phyloP scores from a whole-genome alignment of 768 basidiomycete species.

The Termitomyces sp. region DNA sequence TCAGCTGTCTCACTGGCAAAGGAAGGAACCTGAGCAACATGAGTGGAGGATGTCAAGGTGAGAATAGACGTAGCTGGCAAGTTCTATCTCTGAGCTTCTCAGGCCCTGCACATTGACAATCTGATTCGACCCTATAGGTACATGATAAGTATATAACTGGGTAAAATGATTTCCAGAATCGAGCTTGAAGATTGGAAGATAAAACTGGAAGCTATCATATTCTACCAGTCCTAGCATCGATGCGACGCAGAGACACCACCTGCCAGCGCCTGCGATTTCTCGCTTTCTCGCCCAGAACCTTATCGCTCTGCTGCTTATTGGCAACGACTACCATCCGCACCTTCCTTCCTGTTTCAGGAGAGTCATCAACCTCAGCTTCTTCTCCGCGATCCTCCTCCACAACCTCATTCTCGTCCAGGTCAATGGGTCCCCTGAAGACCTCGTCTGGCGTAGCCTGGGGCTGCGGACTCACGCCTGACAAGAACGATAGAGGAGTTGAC shows the following conservation, averaged over 20 bases:
- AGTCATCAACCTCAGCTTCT: conserved; percentile 79
- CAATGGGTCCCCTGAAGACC: conserved; percentile 65
- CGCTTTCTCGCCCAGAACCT: conserved; percentile 30
- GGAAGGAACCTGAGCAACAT: not conserved
- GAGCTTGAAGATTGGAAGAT: not conserved
- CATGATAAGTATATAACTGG: not conserved
- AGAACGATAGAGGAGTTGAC: conserved; percentile 53
- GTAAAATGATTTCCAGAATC: not conserved
- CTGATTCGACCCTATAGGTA: not conserved
- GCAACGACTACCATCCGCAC: conserved; percentile 55
- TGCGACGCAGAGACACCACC: conserved; percentile 34
- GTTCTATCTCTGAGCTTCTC: no score
- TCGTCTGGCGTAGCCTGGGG: conserved; percentile 59
- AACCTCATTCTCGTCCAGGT: conserved; percentile 75
- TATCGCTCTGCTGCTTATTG: conserved; percentile 33
- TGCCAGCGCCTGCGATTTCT: conserved; percentile 38
- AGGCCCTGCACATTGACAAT: not conserved
- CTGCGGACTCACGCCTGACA: conserved; percentile 37
- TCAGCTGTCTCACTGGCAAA: not conserved
- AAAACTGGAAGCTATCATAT: conserved; percentile 2
- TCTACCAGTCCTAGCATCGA: conserved; percentile 34
- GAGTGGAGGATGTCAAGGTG: not conserved
- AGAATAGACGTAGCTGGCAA: not conserved
- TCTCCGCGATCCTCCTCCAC: conserved; percentile 76
- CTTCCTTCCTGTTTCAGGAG: conserved; percentile 51